Evolutionary conservation across 305 asterid genomes (phyloP).

Genomic region (Withania somnifera): DNA sequence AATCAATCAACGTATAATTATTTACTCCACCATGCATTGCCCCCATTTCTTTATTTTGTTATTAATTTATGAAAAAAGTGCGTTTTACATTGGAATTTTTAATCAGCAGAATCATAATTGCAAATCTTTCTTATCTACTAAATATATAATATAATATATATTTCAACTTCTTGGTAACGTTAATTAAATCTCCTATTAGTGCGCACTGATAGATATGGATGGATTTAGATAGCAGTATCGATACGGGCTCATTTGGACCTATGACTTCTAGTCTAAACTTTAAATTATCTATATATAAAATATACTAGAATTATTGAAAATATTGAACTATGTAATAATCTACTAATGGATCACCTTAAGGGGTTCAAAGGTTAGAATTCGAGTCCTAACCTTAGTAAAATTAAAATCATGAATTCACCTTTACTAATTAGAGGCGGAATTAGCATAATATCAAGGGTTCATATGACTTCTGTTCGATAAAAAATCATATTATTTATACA

Average conservation of each 20-base stretch:
- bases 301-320: background rate
- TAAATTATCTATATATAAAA: background rate
- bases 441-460: no score
- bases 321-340: background rate
- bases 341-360: no score
- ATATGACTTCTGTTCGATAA: no score
- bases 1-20: background rate
- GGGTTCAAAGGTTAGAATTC: background rate
- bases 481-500: no score
- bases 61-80: background rate
- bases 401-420: background rate
- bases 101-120: background rate
- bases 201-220: background rate
- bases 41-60: background rate
- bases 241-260: background rate
- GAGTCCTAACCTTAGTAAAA: background rate
- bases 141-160: background rate
- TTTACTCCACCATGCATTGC: background rate
- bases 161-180: background rate
- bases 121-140: conserved; percentile 6
- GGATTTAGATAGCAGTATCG: background rate
- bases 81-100: background rate
- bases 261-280: background rate
- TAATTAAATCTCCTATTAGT: background rate
- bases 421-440: no score